A percentile compares a stretch with the other conserved stretches of the same genome.
Evolutionary conservation across 805 yeast genomes (phyloP).

Genomic region (Debaryomyces tyrocola): DNA sequence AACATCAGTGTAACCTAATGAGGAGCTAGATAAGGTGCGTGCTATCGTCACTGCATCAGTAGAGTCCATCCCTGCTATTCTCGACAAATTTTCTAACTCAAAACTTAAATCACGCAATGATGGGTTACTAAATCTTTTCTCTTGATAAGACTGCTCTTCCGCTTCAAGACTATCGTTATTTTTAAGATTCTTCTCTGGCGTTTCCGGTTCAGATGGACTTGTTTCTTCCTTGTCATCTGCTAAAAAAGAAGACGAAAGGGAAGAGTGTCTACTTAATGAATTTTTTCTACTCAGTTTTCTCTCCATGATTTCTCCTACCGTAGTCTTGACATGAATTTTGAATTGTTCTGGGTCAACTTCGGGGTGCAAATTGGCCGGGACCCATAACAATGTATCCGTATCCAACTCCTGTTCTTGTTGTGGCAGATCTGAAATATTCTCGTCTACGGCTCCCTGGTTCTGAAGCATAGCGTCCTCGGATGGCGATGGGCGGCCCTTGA

Average conservation of each 20-base stretch:
- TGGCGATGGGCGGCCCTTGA: neutral
- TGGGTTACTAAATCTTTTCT: constrained; percentile 44
- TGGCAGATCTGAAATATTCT: neutral
- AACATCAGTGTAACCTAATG: constrained; percentile 57
- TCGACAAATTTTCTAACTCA: constrained; percentile 73
- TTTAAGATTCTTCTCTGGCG: neutral
- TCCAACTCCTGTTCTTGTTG: constrained; percentile 9
- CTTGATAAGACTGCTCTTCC: constrained; percentile 3
- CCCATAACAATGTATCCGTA: constrained; percentile 74
- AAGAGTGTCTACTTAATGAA: constrained; percentile 24
- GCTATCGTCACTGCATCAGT: constrained; percentile 84
- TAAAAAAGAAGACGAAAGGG: constrained; percentile 15
- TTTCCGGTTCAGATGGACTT: neutral
- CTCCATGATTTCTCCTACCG: constrained; percentile 53
- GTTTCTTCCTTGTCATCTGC: neutral
- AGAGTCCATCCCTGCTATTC: constrained; percentile 74
- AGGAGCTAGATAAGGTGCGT: constrained; percentile 69
- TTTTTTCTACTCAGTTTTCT: constrained; percentile 29
- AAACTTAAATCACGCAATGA: constrained; percentile 70
- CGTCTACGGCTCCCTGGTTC: neutral
- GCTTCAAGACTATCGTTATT: neutral
- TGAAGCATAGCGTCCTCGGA: neutral
- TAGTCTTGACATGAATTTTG: constrained; percentile 60
- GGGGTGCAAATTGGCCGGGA: constrained; percentile 93
- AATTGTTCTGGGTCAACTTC: constrained; percentile 91